Evolutionary conservation across 352 stramenopile genomes (phyloP), one percentile per base, ranked within the genome.

Genomic region (Globisporangium parvum): DNA sequence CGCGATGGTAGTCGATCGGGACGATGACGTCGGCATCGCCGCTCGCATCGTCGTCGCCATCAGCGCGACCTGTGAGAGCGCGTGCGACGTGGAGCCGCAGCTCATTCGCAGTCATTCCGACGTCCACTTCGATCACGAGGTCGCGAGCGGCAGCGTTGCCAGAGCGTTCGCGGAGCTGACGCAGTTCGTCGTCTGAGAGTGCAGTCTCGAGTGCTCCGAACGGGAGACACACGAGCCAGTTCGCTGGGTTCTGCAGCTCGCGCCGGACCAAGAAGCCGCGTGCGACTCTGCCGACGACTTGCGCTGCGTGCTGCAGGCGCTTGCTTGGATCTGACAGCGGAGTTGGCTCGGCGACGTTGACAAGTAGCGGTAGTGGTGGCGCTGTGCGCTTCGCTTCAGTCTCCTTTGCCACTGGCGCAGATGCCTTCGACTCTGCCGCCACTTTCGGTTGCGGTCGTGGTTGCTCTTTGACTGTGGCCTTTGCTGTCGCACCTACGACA

Each of bases 31-130:
- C 18, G 10, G 5, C 12, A 1, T 48, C 47, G 4, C 50, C 47
- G 3, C 4, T 17, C 33, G 48, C 20, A 1, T 39, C 54, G 6
- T 39, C 10, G 21, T 39, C 54, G 6, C 28, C 10, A 15, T 53
- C 6, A 41, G 44, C 15, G 28, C 11, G 14, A 23, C 51, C 56
- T 9, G 66, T 75, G 0, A 92, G 55, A 3, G 51, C 59, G 18
- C 70, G 60, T 18, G 82, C 77, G 31, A 92, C 67, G 0, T 41
- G 51, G 35, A 75, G 51, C 2, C 79, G 73, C 15, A 92, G 60
- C 37, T 75, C 65, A 20, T 87, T 85, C 28, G 82, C 77, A 1
- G 75, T 89, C 71, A 85, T 92, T 12, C 54, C 39, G 35, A 60
- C 58, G 21, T 77, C 70, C 9, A 88, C 71, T 39, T 70, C 46